Evolutionary conservation across 371 early-diverging fungal species (phyloP), one percentile per base, ranked within the genome.

Genomic region (Mucor piriformis): DNA sequence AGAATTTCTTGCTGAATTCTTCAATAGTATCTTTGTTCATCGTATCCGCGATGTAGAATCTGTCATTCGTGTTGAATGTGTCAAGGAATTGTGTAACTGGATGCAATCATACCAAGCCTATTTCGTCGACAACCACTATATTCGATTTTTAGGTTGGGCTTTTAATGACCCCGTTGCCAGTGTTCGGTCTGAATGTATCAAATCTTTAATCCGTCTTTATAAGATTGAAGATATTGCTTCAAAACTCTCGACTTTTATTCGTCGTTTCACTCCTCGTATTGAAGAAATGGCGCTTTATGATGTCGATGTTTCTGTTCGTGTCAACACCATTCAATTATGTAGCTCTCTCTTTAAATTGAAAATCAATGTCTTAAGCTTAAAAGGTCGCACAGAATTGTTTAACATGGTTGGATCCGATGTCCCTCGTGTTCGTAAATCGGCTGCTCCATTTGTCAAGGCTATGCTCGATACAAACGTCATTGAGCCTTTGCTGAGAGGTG

Each of bases 21-120:
- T 90, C 73, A 85, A 87, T 24, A 89, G 91, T 23, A 83, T 97
- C 8, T 96, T 95, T 77, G 82, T 89, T 23, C 90, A 92, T 66
- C 84, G 97, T 35, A 90, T 90, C 50, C 88, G 94, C n/a, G 98
- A 97, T 72, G 88, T 88, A 2, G 94, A 94, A 58, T 76, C 92
- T 3, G 59, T 82, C 0, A 92, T 97, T 59, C 88, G 98, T n/a
- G 63, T 65, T 3, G 96, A 96, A 50, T 93, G 94, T 63, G 71
- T 93, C 2, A 80, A 77, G 43, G 91, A 89, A 35, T 76, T 96
- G 4, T 92, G 92, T 25, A 57, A 66, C 3, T 96, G 95, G 94
- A 88, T 92, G 63, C 61, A 72, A 2, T 72, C 67, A 20, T 87
- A 85, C 63, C 90, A 93, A 15, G 78, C 83, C 4, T 63, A 74